Conservation (phyloP, 208 protist genomes). For the Sergeia podlipaevii region DNA sequence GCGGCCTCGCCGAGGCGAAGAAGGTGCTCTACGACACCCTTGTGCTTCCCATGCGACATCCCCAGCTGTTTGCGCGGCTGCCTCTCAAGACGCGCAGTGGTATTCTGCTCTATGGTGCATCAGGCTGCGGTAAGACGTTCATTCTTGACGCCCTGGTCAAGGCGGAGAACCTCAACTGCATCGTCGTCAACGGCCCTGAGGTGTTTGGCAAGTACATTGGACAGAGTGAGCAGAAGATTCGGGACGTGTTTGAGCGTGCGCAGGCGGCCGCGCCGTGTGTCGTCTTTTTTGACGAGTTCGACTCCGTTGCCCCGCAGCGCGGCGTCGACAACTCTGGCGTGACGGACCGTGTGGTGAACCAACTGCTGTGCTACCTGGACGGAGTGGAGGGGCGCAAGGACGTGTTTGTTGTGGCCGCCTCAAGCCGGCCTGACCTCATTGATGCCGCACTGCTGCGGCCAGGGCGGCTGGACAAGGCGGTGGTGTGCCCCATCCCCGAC, state of each 20-base stretch:
- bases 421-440: conserved; percentile 97
- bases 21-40: conserved; percentile 94
- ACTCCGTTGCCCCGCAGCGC: conserved; percentile 89
- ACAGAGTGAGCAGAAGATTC: conserved; percentile 92
- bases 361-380: conserved; percentile 98
- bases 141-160: conserved; percentile 77
- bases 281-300: conserved; percentile 95
- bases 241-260: conserved; percentile 90
- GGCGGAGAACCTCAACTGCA: conserved; percentile 80
- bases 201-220: conserved; percentile 95
- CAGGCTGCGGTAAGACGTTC: conserved; percentile 92
- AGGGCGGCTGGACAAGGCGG: conserved; percentile 84
- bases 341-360: conserved; percentile 96
- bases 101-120: conserved; percentile 91
- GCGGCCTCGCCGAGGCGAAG: conserved; percentile 92
- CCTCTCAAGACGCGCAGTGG: conserved; percentile 90
- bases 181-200: conserved; percentile 93
- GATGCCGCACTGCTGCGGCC: conserved; percentile 93
- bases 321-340: conserved; percentile 86
- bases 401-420: conserved; percentile 98
- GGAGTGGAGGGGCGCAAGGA: conserved; percentile 93
- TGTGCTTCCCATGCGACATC: conserved; percentile 92
- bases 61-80: conserved; percentile 87
- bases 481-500: conserved; percentile 85
- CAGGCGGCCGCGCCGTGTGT: conserved; percentile 88